Percentiles rank a stretch among this genome's conserved stretches.
phyloP scores from a whole-genome alignment of 2,329 filamentous ascomycete species.

The Albophoma yamanashiensis region DNA sequence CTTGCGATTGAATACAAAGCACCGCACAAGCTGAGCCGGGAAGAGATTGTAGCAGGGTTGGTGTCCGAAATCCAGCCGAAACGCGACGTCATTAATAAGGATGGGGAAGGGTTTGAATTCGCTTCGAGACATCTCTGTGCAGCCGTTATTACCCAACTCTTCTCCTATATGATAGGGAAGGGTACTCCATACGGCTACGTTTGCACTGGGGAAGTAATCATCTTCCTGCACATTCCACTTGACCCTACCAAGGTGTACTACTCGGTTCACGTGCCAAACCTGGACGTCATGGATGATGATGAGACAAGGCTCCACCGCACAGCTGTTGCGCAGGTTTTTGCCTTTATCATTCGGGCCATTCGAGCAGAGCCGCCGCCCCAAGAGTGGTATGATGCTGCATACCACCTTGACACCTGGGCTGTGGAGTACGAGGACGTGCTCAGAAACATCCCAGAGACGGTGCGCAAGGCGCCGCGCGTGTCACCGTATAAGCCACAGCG shows the following conservation, averaged over 20 bases:
- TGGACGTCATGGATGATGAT: conserved; percentile 21
- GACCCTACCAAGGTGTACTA: conserved; percentile 21
- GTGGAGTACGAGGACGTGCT: conserved; percentile 21
- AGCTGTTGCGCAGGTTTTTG: conserved; percentile 25
- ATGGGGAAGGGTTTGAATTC: conserved; percentile 18
- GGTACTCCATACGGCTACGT: conserved; percentile 23
- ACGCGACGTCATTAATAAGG: conserved; percentile 19
- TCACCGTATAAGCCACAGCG: conserved; percentile 14
- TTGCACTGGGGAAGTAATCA: conserved; percentile 19
- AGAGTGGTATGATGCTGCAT: conserved; percentile 19
- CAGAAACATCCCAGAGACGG: conserved; percentile 12
- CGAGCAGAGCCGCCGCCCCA: conserved; percentile 11
- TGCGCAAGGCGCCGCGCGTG: conserved; percentile 7
- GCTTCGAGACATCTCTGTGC: conserved; percentile 15
- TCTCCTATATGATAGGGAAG: conserved; percentile 27
- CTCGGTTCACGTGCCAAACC: conserved; percentile 18
- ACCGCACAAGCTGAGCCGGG: conserved; percentile 22
- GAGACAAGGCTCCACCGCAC: conserved; percentile 23
- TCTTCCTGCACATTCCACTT: conserved; percentile 23
- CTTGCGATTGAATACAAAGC: conserved; percentile 7
- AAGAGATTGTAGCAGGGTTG: conserved; percentile 21
- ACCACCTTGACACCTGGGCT: conserved; percentile 19
- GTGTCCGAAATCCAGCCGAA: conserved; percentile 21
- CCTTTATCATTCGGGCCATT: conserved; percentile 24
- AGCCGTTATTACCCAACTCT: conserved; percentile 26